Conservation (phyloP, 345 rosid species). For the Camelina neglecta region DNA sequence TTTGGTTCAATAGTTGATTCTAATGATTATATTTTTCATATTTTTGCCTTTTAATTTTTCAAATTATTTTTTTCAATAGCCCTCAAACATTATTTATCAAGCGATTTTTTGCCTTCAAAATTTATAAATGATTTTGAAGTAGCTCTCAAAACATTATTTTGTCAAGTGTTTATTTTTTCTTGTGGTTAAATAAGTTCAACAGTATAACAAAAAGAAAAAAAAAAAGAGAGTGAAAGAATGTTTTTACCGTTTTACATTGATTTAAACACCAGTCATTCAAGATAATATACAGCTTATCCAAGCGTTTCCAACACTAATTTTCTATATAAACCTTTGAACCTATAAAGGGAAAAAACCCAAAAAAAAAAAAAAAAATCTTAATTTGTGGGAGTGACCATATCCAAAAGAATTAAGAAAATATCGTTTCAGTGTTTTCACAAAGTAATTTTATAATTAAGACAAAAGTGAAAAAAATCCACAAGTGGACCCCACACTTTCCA, state of each 20-base stretch:
- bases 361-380: background rate
- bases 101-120: background rate
- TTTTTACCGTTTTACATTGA: background rate
- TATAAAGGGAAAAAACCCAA: background rate
- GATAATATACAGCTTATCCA: background rate
- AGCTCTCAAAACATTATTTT: background rate
- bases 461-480: constrained; percentile 36
- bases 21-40: background rate
- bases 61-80: background rate
- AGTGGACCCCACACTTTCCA: constrained; percentile 37
- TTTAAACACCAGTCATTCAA: background rate
- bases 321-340: background rate
- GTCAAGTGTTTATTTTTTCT: background rate
- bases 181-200: background rate
- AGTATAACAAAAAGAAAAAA: background rate
- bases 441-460: background rate
- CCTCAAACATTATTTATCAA: background rate
- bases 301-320: background rate
- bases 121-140: background rate
- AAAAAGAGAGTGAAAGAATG: background rate
- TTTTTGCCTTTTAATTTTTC: background rate
- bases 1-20: background rate
- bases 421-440: background rate
- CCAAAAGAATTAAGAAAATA: constrained; percentile 26
- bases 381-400: constrained; percentile 14